Base-by-base conservation (phyloP, 352 stramenopile genomes). In the Globisporangium sylvaticum region DNA sequence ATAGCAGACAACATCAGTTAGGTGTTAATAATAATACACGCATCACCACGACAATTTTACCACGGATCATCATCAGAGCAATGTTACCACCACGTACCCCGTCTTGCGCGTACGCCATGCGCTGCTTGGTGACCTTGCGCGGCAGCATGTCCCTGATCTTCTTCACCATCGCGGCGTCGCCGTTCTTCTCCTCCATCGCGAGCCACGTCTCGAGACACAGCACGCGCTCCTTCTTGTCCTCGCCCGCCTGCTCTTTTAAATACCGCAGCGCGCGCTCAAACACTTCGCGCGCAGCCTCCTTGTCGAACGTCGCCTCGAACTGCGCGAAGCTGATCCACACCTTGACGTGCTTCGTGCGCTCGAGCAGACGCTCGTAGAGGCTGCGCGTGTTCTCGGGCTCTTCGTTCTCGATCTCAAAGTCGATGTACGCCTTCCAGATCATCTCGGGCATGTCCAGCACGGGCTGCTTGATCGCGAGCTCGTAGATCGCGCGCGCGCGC, bases 391-490 rank as follows among this genome's bases (percentile, higher is more conserved):
- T 91, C 27, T 96, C 89, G 1, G 72, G 65, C 55, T 96, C 84
- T 8, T 81, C 76, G 24, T 90, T 85, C 61, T 92, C 76, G 29
- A 99, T 98, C 84, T 99, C 97, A 79, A 99, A 99, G 77, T 99
- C 97, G 68, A 99, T 99, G 75, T 98, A 99, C 54, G 90, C 87
- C 73, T 99, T 99, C 98, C 98, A 99, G 57, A 99, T 88, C 66
- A 98, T 91, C 78, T 99, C 97, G 18, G 97, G 98, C 94, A 98
- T 99, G 73, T 99, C 97, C 22, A 99, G 80, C 53, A 96, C 85
- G 2, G 91, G 75, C 77, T 99, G 97, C 42, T 88, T 81, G 58
- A 99, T 84, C 18, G 97, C 97, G 10, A 99, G 79, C 79, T 99
- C 97, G 71, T 97, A 99, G 37, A 99, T 97, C 9, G 96, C 97